Conservation (phyloP, 1,284 basidiomycete species). For the Cryptococcus amylolentus region DNA sequence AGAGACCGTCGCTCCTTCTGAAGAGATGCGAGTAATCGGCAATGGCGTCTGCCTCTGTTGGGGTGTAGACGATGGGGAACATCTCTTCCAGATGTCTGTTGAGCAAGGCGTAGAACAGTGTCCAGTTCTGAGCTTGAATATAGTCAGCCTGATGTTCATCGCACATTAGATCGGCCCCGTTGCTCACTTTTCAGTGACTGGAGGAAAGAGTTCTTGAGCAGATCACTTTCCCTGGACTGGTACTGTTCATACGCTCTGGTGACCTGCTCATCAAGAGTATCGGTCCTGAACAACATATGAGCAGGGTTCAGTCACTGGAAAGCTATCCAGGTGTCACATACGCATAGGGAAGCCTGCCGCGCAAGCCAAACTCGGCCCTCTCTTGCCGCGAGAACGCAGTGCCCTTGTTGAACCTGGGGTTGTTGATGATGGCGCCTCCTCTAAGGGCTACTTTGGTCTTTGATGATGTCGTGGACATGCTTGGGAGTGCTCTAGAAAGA, state of each 20-base stretch:
- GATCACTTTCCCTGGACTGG: slow-evolving; percentile 52
- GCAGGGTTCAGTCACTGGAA: not conserved
- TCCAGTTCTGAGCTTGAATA: slow-evolving; percentile 61
- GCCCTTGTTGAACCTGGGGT: slow-evolving; percentile 57
- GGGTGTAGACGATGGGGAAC: slow-evolving; percentile 66
- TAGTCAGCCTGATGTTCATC: not conserved
- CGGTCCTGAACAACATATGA: slow-evolving; percentile 51
- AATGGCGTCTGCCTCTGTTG: slow-evolving; percentile 67
- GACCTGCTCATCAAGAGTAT: slow-evolving; percentile 70
- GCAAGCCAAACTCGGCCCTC: slow-evolving; percentile 64
- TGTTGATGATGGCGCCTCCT: slow-evolving; percentile 61
- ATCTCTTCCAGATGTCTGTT: slow-evolving; percentile 59
- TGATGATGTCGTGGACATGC: not conserved
- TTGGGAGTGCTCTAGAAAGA: not conserved
- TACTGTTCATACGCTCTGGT: slow-evolving; percentile 60
- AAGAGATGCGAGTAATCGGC: slow-evolving; percentile 75
- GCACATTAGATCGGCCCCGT: too few species aligned
- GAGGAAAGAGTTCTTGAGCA: slow-evolving; percentile 68
- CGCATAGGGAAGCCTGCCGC: slow-evolving; percentile 61
- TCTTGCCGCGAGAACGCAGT: slow-evolving; percentile 67
- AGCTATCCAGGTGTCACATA: slow-evolving; percentile 8
- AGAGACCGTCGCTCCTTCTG: slow-evolving; percentile 53
- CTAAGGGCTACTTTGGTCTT: slow-evolving; percentile 47
- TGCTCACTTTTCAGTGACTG: slow-evolving; percentile 58
- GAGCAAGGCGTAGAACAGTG: slow-evolving; percentile 67